A percentile compares a stretch with the other conserved stretches of the same genome.
Conservation (phyloP, 345 rosid genomes). For the Chamaenerion angustifolium region DNA sequence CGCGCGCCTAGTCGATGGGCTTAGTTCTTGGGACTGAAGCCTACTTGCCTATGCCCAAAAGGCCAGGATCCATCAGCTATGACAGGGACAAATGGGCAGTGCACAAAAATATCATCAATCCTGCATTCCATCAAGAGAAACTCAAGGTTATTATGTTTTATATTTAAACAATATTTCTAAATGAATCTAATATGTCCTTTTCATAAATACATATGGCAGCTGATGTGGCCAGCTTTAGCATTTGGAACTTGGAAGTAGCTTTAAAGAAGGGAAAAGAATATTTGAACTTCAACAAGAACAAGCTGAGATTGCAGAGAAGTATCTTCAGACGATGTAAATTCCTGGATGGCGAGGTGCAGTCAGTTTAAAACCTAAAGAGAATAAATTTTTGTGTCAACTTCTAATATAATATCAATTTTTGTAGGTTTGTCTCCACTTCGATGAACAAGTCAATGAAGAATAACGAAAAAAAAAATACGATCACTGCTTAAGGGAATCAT, state of each 20-base stretch:
- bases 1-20: too few species aligned
- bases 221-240: slow-evolving; percentile 5
- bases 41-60: too few species aligned
- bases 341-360: slow-evolving; percentile 56
- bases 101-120: slow-evolving; percentile 34
- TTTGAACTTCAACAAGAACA: slow-evolving; percentile 41
- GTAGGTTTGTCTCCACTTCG: slow-evolving; percentile 29
- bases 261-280: slow-evolving; percentile 52
- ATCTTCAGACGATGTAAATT: slow-evolving; percentile 17
- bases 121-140: slow-evolving; percentile 45
- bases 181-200: background rate
- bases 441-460: slow-evolving; percentile 16
- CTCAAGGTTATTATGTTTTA: slow-evolving; percentile 25
- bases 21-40: too few species aligned
- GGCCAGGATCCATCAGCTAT: too few species aligned
- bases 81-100: slow-evolving; percentile 44
- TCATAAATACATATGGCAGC: background rate
- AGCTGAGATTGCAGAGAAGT: slow-evolving; percentile 16
- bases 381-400: background rate
- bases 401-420: too few species aligned
- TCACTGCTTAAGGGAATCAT: too few species aligned
- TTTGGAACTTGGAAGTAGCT: slow-evolving; percentile 46
- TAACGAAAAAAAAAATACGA: slow-evolving; percentile 17
- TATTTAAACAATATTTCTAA: background rate
- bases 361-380: background rate